Base-by-base conservation (phyloP, 2,329 filamentous ascomycete species). In the Fusarium lyarnte region DNA sequence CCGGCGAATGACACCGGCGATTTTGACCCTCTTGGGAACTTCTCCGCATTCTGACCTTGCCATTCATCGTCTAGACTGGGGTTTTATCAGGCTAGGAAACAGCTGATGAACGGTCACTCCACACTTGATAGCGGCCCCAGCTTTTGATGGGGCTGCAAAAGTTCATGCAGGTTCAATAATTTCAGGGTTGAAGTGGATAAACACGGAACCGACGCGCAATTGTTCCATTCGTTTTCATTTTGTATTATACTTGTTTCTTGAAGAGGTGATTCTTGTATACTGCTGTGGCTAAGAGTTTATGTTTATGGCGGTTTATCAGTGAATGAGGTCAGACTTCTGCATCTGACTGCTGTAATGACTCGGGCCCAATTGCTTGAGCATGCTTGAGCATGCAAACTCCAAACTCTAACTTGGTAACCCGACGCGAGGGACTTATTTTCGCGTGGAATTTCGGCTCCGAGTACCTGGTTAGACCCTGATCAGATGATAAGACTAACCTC, bases 1-100 rank as follows among this genome's bases (percentile, higher is more conserved):
- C 61, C 63, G 63, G 63, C 46, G 43, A 66, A 66, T 47, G 33
- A 23, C 21, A 36, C 63, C 63, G 63, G 63, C 38, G 25, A 11
- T n/a, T 45, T 51, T 51, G 35, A 29, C 61, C 38, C 23, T 51
- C 19, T 66, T 59, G 62, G 43, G 49, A 17, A 29, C 21, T 53
- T 57, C 63, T 57, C 63, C 63, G 61, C 63, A 66, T 38, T 59
- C 33, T 31, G 9, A 9, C 42, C 60, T 19, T 33, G 55, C 11
- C 35, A n/a, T 23, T 42, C 2, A 13, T 14, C 9, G 29, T 19
- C 21, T 46, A 58, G 42, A 25, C 10, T 39, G 6, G 23, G 12
- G 2, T 13, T 27, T 4, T 9, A 61, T 42, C 16, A 31, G 38
- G 39, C 46, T 46, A 64, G 25, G 39, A 23, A 41, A 29, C 39